Base-by-base conservation (phyloP, 148 eudicot species). In the Rhododendron ovatum region DNA sequence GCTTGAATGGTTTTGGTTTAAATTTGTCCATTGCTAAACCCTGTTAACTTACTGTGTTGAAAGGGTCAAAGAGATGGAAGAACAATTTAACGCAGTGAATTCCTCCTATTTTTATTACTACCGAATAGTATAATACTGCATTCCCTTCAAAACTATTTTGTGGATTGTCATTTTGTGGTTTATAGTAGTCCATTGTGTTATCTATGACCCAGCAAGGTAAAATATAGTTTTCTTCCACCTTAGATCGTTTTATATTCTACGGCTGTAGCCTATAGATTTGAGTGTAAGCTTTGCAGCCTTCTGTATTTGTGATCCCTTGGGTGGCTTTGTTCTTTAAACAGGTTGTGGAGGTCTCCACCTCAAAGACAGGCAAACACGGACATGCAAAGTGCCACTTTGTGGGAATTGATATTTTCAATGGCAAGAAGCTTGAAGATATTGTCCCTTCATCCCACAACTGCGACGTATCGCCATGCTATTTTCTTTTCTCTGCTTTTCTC, bases 281-380 rank as follows among this genome's bases (percentile, higher is more conserved):
- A 7, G 67, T 35, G 9, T 50, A 71, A 53, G 51, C 39, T 39
- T 76, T 50, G 35, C 15, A 0, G n/a, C 18, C 26, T 9, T 67
- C 30, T 15, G 8, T 7, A 26, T 43, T 47, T 71, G 28, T 55
- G 74, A 76, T 53, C 28, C 65, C 76, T 51, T 84, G 22, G 8
- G 11, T 35, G 30, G 73, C 65, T 59, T 22, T 59, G 65, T 59
- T 22, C 65, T 59, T 5, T 59, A 59, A 59, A 59, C 65, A 59
- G 65, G 65, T 59, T 65, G 94, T 91, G 85, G 95, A 92, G 84
- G 95, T 93, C 61, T 92, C 95, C 75, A 93, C 95, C 61, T 91
- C 95, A 33, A 93, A 93, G 79, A 93, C 94, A 45, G 94, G 94
- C 84, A 92, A 92, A 89, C 94, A 92, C 61, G 94, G 94, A 13